phyloP scores from a whole-genome alignment of 2,329 filamentous ascomycete genomes.

The Paracamarosporium sp. region DNA sequence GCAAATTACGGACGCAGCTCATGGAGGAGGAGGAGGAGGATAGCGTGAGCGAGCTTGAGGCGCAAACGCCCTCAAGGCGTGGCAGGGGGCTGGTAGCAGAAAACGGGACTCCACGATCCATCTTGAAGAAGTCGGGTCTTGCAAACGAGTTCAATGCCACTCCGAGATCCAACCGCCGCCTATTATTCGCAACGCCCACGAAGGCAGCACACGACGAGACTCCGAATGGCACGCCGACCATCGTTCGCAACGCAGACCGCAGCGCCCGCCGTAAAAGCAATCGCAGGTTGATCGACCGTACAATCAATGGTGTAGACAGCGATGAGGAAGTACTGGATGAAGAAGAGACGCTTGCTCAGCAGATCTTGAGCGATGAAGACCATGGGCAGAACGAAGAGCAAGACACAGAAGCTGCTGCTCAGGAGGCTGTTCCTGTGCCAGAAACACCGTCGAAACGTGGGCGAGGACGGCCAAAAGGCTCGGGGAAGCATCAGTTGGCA shows the following conservation, averaged over 20 bases:
- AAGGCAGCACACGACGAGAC: slow-evolving; percentile 44
- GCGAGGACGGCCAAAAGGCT: slow-evolving; percentile 53
- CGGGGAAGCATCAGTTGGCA: slow-evolving; percentile 47
- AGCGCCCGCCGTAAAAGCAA: slow-evolving; percentile 89
- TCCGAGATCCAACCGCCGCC: slow-evolving; percentile 53
- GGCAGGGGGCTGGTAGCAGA: slow-evolving; percentile 28
- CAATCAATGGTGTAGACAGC: slow-evolving; percentile 67
- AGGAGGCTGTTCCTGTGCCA: slow-evolving; percentile 44
- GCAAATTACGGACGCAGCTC: slow-evolving; percentile 31
- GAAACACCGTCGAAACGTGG: slow-evolving; percentile 63
- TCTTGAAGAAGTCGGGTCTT: slow-evolving; percentile 38
- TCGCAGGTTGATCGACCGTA: slow-evolving; percentile 74
- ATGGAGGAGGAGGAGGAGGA: slow-evolving; percentile 19
- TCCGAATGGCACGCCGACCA: slow-evolving; percentile 63
- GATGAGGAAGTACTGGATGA: slow-evolving; percentile 73
- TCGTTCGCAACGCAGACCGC: slow-evolving; percentile 75
- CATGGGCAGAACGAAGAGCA: slow-evolving; percentile 39
- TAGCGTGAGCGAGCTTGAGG: slow-evolving; percentile 24
- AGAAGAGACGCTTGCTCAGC: slow-evolving; percentile 70
- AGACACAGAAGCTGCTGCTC: slow-evolving; percentile 18
- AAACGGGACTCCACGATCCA: slow-evolving; percentile 40
- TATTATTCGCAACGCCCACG: slow-evolving; percentile 55
- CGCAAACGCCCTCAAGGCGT: slow-evolving; percentile 40
- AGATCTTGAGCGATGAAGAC: slow-evolving; percentile 69
- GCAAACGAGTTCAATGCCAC: slow-evolving; percentile 39